Percentiles rank a stretch among this genome's conserved stretches.
Conservation (phyloP, 1,139 yeast species). For the Geotrichum siamense region DNA sequence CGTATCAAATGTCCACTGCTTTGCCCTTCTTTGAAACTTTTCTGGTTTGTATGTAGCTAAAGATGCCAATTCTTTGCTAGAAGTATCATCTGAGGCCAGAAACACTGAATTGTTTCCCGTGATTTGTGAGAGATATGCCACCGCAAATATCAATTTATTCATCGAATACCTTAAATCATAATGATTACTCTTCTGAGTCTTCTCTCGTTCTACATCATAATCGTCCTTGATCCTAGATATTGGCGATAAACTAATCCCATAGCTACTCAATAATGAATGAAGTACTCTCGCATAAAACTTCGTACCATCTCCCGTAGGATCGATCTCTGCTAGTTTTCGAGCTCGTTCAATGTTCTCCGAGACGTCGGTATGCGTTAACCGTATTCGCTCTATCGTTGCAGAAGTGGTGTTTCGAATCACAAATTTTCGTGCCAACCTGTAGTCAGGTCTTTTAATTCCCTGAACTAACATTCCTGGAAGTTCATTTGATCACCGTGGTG, state of each 20-base stretch:
- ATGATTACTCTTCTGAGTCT: constrained; percentile 11
- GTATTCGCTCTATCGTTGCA: too few species aligned
- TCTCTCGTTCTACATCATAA: constrained; percentile 3
- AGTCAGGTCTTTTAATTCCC: too few species aligned
- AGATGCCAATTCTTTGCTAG: constrained; percentile 7
- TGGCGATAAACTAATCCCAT: constrained; percentile 17
- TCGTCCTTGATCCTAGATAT: not conserved
- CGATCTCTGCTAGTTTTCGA: not conserved
- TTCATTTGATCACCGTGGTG: too few species aligned
- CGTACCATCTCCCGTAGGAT: constrained; percentile 12
- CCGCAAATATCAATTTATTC: constrained; percentile 7
- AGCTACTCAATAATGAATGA: constrained; percentile 16
- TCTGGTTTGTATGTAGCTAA: not conserved
- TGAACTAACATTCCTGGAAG: too few species aligned
- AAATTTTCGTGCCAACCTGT: too few species aligned
- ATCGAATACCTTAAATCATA: constrained; percentile 14
- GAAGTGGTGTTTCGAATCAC: too few species aligned
- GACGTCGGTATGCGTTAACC: not conserved
- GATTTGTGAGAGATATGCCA: constrained; percentile 11
- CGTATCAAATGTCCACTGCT: constrained; percentile 8
- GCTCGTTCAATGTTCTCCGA: constrained; percentile 2
- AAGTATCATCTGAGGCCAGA: constrained; percentile 4
- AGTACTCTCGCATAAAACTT: constrained; percentile 19
- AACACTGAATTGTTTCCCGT: constrained; percentile 7
- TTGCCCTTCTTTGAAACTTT: constrained; percentile 5